phyloP scores from a whole-genome alignment of 805 yeast genomes.

The Ogataea polymorpha region DNA sequence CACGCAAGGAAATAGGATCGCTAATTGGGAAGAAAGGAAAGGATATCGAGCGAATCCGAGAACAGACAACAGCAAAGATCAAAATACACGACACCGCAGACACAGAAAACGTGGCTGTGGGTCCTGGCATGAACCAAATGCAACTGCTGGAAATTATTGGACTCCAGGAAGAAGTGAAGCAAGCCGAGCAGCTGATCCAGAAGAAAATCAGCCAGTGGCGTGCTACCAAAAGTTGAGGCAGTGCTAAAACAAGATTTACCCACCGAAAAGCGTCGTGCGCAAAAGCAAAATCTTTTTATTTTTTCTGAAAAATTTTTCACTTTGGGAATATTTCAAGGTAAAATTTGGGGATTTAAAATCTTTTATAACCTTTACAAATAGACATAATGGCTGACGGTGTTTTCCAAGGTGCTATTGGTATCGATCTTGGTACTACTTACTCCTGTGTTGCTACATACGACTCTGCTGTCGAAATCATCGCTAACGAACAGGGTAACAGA shows the following conservation, averaged over 20 bases:
- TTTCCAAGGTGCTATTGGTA: constrained; percentile 99
- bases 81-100: constrained; percentile 33
- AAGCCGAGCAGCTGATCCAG: constrained; percentile 13
- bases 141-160: constrained; percentile 19
- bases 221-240: constrained; percentile 13
- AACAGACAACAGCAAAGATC: constrained; percentile 35
- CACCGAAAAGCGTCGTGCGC: constrained; percentile 5
- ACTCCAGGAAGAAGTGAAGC: constrained; percentile 8
- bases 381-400: constrained; percentile 91
- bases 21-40: constrained; percentile 44
- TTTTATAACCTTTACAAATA: constrained; percentile 11
- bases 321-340: constrained; percentile 6
- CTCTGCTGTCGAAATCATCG: constrained; percentile 74
- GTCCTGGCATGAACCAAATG: not conserved
- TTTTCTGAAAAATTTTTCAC: constrained; percentile 24
- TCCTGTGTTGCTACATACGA: constrained; percentile 77
- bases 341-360: constrained; percentile 7
- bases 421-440: constrained; percentile 89
- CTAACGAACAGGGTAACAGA: constrained; percentile 98
- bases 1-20: constrained; percentile 36
- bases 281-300: constrained; percentile 6
- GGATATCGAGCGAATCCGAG: constrained; percentile 36
- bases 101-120: not conserved
- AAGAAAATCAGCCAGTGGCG: constrained; percentile 12
- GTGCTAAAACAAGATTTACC: constrained; percentile 3